phyloP scores from a whole-genome alignment of 129 eudicot genomes.

The Flaveria linearis region DNA sequence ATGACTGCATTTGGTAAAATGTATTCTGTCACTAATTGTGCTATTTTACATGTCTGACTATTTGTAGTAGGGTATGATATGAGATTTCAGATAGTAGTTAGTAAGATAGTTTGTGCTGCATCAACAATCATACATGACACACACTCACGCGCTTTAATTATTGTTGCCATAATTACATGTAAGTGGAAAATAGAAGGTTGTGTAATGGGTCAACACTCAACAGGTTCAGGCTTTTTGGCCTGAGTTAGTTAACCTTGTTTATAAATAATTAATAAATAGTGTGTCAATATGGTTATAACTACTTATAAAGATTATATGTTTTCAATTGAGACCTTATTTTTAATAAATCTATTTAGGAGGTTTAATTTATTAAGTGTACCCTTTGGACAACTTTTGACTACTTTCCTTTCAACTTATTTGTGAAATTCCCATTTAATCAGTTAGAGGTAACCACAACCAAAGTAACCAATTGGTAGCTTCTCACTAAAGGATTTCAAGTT shows the following conservation, averaged over 20 bases:
- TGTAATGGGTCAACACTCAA: neutral
- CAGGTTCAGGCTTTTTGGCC: neutral
- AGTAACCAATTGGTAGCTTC: neutral
- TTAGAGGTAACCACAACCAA: neutral
- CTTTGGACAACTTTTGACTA: neutral
- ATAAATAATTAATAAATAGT: neutral
- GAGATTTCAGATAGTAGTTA: neutral
- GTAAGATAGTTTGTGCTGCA: neutral
- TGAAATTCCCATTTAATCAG: neutral
- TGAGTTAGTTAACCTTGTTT: neutral
- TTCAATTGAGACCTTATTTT: neutral
- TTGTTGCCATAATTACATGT: too few relatives aligned
- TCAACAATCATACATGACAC: neutral
- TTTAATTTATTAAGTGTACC: neutral
- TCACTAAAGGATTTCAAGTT: neutral
- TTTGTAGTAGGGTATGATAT: slow-evolving; percentile 10
- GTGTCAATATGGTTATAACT: neutral
- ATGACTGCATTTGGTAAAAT: slow-evolving; percentile 14
- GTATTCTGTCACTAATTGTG: neutral
- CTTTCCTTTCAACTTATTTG: neutral
- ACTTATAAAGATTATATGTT: neutral
- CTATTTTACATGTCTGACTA: slow-evolving; percentile 7
- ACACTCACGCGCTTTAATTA: neutral
- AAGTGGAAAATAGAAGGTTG: neutral
- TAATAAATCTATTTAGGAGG: neutral